Conservation (phyloP, 2,329 filamentous ascomycete species). For the Cercospora beticola region DNA sequence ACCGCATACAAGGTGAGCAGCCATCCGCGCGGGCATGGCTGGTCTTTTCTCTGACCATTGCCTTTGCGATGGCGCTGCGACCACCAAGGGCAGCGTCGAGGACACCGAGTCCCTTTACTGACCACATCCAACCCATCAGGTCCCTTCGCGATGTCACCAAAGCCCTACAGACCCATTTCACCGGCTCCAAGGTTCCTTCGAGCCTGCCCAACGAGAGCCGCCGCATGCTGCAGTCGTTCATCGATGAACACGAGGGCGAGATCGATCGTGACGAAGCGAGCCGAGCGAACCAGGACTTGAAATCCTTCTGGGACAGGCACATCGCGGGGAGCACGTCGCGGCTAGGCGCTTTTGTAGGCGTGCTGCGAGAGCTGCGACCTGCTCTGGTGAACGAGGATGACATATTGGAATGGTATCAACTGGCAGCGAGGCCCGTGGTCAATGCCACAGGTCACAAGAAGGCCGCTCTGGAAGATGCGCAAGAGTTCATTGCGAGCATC, state of each 20-base stretch:
- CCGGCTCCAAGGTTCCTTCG: slow-evolving; percentile 42
- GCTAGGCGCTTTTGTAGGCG: slow-evolving; percentile 66
- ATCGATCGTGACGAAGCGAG: slow-evolving; percentile 64
- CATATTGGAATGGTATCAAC: slow-evolving; percentile 70
- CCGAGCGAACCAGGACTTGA: slow-evolving; percentile 69
- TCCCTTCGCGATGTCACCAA: slow-evolving; percentile 52
- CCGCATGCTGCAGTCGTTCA: slow-evolving; percentile 50
- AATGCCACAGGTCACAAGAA: slow-evolving; percentile 62
- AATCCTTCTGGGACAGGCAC: slow-evolving; percentile 64
- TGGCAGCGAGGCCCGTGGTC: slow-evolving; percentile 58
- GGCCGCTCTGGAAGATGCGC: slow-evolving; percentile 62
- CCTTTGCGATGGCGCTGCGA: slow-evolving; percentile 3
- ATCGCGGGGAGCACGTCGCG: slow-evolving; percentile 58
- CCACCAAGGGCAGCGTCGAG: neutral
- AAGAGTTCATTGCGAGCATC: slow-evolving; percentile 64
- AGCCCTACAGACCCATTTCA: slow-evolving; percentile 47
- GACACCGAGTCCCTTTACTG: slow-evolving; percentile 17
- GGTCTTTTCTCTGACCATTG: neutral
- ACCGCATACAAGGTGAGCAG: slow-evolving; percentile 4
- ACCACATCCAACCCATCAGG: slow-evolving; percentile 31
- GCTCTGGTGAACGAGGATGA: slow-evolving; percentile 63
- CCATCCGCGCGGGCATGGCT: neutral
- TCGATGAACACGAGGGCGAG: slow-evolving; percentile 59
- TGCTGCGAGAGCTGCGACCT: slow-evolving; percentile 64
- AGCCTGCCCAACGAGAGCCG: slow-evolving; percentile 63